Conservation (phyloP, 768 basidiomycete genomes). For the Lyophyllum atratum region DNA sequence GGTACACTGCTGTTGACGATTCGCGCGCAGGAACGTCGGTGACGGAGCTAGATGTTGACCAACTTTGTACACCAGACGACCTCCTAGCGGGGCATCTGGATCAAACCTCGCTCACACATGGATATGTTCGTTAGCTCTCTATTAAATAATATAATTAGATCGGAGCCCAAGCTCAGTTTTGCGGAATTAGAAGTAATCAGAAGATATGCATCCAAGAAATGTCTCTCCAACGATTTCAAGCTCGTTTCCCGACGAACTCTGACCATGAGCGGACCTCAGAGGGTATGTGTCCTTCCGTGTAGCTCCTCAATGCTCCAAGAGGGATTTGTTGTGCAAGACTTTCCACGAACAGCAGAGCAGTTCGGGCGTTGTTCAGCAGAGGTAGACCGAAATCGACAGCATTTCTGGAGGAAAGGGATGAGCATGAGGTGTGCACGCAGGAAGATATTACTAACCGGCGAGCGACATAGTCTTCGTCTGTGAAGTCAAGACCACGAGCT, state of each 20-base stretch:
- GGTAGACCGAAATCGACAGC: conserved; percentile 96
- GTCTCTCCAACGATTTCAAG: conserved; percentile 35
- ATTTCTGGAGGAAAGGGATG: conserved; percentile 51
- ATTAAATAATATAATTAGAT: conserved; percentile 13
- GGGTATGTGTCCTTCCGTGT: conserved; percentile 87
- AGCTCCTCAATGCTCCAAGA: conserved; percentile 72
- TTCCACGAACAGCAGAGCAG: conserved; percentile 90
- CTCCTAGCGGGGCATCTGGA: conserved; percentile 19
- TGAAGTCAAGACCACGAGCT: conserved; percentile 68
- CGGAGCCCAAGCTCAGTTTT: conserved; percentile 25
- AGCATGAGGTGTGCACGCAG: background rate
- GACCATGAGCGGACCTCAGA: conserved; percentile 91
- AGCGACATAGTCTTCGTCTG: conserved; percentile 97
- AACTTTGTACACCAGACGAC: conserved; percentile 54
- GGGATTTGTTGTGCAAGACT: conserved; percentile 84
- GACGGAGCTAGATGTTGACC: conserved; percentile 43
- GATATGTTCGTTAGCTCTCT: conserved; percentile 4
- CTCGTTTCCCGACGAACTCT: conserved; percentile 79
- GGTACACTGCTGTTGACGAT: conserved; percentile 28
- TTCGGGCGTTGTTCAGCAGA: conserved; percentile 86
- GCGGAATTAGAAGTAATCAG: background rate
- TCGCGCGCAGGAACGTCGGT: conserved; percentile 10
- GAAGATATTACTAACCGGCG: conserved; percentile 57
- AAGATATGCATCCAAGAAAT: conserved; percentile 11
- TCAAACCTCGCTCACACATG: background rate